Base-by-base conservation (phyloP, 108 stramenopile species). In the Fragilaria crotonensis region DNA sequence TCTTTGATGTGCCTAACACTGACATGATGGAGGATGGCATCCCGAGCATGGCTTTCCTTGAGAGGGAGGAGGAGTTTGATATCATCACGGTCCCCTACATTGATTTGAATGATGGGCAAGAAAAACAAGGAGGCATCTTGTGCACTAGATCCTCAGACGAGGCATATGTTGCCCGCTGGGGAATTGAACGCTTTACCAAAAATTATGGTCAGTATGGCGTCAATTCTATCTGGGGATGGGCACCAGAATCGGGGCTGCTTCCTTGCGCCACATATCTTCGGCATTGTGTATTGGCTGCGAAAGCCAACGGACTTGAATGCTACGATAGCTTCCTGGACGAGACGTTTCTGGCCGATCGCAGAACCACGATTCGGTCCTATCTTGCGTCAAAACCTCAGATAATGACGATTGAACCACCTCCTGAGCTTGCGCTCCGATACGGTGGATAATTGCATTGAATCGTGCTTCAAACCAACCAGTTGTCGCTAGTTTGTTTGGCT, bases 261-360 rank as follows among this genome's bases (percentile, higher is more conserved):
- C 93, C 93, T 21, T 94, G 93, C 53, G 71, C 81, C n/a, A 76
- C 76, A 21, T 90, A 94, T 62, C 68, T 90, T 33, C 76, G 93
- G 51, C 93, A 94, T 68, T 94, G 93, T 33, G 72, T 85, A 19
- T 60, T 94, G 54, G 79, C 87, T 9, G 87, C 87, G 5, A 66
- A 78, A 63, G 62, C 60, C 0, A 64, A 71, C 73, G 87, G 87
- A 3, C 60, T 59, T 0, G 59, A 55, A 25, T 89, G 88, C 48
- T 72, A 82, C 31, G 55, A 80, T 21, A 80, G 80, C 25, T 90
- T 94, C 54, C 45, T 94, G 1, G 83, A 90, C 62, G 87, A 90
- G 30, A 90, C 87, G 18, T 86, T 62, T 53, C 55, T 90, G 47
- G 83, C 78, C 19, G 89, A 94, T 67, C 67, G 93, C 23, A 66